Conservation (phyloP, 31 red algal genomes). For the Bonnemaisonia californica region DNA sequence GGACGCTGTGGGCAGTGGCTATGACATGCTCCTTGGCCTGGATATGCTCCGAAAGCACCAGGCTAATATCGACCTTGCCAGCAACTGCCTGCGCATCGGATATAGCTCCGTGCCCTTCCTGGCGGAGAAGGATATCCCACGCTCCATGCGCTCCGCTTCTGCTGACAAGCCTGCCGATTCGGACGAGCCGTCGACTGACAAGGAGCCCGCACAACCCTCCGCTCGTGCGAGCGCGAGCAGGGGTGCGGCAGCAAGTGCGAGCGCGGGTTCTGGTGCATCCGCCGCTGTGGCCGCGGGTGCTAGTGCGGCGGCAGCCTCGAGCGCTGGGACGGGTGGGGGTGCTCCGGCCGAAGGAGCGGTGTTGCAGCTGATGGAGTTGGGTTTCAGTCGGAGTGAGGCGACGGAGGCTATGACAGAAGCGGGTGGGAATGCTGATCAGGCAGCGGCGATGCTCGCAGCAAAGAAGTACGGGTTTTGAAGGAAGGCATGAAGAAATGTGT, state of each 20-base stretch:
- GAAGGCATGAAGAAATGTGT: too few relatives aligned
- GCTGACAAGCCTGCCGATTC: not conserved
- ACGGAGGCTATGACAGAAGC: conserved; percentile 35
- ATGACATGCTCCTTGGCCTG: conserved; percentile 91
- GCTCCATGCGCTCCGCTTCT: conserved; percentile 10
- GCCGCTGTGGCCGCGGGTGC: not conserved
- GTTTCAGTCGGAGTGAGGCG: conserved; percentile 54
- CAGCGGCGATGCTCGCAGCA: conserved; percentile 52
- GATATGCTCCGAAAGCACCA: conserved; percentile 92
- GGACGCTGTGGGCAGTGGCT: conserved; percentile 62
- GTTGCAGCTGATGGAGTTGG: conserved; percentile 45
- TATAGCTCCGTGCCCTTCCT: conserved; percentile 58
- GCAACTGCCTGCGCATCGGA: conserved; percentile 72
- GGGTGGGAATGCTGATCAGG: conserved; percentile 69
- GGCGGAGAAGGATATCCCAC: conserved; percentile 80
- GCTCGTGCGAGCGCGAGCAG: not conserved
- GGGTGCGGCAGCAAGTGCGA: too few relatives aligned
- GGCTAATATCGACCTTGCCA: conserved; percentile 62
- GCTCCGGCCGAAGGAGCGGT: conserved; percentile 23
- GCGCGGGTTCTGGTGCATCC: not conserved
- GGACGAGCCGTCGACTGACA: not conserved
- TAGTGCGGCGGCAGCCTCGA: not conserved
- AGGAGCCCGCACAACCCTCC: too few relatives aligned
- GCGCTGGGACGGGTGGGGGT: not conserved
- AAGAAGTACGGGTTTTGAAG: conserved; percentile 74